A percentile compares a stretch with the other conserved stretches of the same genome.
phyloP scores from a whole-genome alignment of 164 flowering plant species.

The Umbellularia californica region DNA sequence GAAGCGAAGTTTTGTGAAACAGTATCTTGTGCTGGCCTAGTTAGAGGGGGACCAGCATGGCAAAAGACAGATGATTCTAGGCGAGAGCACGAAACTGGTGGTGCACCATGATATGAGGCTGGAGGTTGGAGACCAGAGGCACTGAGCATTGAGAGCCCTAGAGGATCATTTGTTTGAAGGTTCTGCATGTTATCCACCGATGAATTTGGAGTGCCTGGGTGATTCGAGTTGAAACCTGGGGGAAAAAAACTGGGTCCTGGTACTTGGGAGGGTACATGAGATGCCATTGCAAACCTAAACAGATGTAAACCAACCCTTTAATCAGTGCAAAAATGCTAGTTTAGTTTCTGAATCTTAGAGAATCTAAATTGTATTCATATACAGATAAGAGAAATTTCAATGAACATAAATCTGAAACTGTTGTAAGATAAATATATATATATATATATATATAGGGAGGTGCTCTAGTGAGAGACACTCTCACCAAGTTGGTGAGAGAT shows the following conservation, averaged over 20 bases:
- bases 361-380: neutral
- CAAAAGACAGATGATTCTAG: slow-evolving; percentile 32
- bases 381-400: neutral
- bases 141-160: slow-evolving; percentile 30
- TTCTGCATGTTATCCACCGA: slow-evolving; percentile 61
- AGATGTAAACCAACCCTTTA: slow-evolving; percentile 2
- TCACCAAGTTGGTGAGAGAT: too few species aligned
- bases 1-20: slow-evolving; percentile 33
- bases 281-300: slow-evolving; percentile 40
- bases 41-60: slow-evolving; percentile 24
- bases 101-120: slow-evolving; percentile 25
- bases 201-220: slow-evolving; percentile 33
- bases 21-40: slow-evolving; percentile 30
- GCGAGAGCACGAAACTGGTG: slow-evolving; percentile 25
- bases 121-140: slow-evolving; percentile 31
- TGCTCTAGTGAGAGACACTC: too few species aligned
- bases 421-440: too few species aligned
- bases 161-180: slow-evolving; percentile 46
- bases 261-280: slow-evolving; percentile 68
- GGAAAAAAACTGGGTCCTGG: slow-evolving; percentile 53
- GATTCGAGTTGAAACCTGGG: slow-evolving; percentile 53
- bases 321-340: slow-evolving; percentile 7
- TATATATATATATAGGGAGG: too few species aligned
- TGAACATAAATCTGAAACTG: too few species aligned
- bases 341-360: neutral